Evolutionary conservation across 2,329 filamentous ascomycete genomes (phyloP), one percentile per base, ranked within the genome.

Genomic region (Trichoderma sp.): DNA sequence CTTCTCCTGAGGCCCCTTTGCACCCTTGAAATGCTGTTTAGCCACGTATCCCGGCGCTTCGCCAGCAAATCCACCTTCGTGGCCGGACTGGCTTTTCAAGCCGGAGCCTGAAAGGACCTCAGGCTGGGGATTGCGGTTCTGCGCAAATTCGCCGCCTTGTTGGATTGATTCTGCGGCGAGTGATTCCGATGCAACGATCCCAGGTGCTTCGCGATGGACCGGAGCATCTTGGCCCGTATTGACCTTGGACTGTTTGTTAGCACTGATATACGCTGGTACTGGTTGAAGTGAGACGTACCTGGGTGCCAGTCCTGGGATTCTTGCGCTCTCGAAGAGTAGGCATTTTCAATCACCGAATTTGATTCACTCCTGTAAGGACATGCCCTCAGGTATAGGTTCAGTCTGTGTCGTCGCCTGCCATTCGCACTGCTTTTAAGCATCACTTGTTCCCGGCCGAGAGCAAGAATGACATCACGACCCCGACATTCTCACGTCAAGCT

Each of bases 161-260:
- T 82, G 80, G 68, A 87, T 79, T 0, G 92, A 95, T 74, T 94
- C 89, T 68, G 88, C 90, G 12, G 92, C 92, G 5, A 96, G 87
- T 7, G 91, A 94, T 78, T 90, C 91, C 15, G 84, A 81, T 53
- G 85, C 80, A 1, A 94, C 84, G 29, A 82, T 73, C 63, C 92
- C 92, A 5, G 89, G 81, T 15, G 84, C 80, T 77, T 95, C 92
- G 17, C 81, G 76, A 68, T 83, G 84, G 1, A 74, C 67, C 32
- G 87, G 84, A 53, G 86, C 82, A 56, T 85, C 78, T 68, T 77
- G 70, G 66, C 83, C 81, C 53, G 78, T 78, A 19, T 78, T 79
- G 69, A 86, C 84, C 82, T 87, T 63, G n/a, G 1, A 7, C 10
- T n/a, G 22, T 6, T 13, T 45, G 42, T 45, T 10, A 45, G 19